Evolutionary conservation across 139 green algal species (phyloP).

Genomic region (Pseudopediastrum boryanum): DNA sequence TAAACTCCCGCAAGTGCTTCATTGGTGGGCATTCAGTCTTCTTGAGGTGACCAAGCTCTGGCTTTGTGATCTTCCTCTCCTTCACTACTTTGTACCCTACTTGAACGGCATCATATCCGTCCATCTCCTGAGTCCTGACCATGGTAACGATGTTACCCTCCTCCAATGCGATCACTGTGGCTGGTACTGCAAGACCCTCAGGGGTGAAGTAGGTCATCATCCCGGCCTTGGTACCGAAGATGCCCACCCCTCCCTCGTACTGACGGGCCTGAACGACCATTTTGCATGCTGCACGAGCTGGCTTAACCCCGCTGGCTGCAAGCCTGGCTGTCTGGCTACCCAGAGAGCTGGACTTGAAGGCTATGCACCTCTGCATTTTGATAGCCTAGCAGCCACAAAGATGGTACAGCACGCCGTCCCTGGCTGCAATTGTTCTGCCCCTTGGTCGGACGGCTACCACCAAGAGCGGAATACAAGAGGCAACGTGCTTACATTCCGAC

Average conservation of each 20-base stretch:
- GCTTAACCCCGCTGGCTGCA: background rate
- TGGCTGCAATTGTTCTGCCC: too few species aligned
- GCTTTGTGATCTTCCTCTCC: conserved; percentile 90
- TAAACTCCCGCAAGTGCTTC: conserved; percentile 92
- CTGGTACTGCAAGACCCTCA: conserved; percentile 82
- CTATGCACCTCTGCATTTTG: conserved; percentile 24
- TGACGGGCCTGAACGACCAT: conserved; percentile 37
- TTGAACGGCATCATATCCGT: conserved; percentile 94
- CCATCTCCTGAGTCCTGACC: conserved; percentile 91
- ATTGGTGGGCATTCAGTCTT: conserved; percentile 85
- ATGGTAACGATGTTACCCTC: conserved; percentile 92
- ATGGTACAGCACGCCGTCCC: too few species aligned
- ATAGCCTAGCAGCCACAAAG: too few species aligned
- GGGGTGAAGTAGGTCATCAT: conserved; percentile 96
- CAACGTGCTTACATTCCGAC: too few species aligned
- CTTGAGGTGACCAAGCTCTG: conserved; percentile 91
- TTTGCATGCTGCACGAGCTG: conserved; percentile 22
- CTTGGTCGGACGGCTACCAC: too few species aligned
- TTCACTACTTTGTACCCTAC: conserved; percentile 77
- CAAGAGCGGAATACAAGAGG: too few species aligned
- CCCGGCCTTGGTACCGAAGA: conserved; percentile 96
- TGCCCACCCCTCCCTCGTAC: conserved; percentile 49
- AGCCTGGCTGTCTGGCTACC: conserved; percentile 1
- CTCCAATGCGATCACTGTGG: conserved; percentile 93
- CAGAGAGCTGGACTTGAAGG: conserved; percentile 16